A percentile compares a stretch with the other conserved stretches of the same genome.
phyloP scores from a whole-genome alignment of 2,329 filamentous ascomycete genomes.

The Lizonia empirigonia region DNA sequence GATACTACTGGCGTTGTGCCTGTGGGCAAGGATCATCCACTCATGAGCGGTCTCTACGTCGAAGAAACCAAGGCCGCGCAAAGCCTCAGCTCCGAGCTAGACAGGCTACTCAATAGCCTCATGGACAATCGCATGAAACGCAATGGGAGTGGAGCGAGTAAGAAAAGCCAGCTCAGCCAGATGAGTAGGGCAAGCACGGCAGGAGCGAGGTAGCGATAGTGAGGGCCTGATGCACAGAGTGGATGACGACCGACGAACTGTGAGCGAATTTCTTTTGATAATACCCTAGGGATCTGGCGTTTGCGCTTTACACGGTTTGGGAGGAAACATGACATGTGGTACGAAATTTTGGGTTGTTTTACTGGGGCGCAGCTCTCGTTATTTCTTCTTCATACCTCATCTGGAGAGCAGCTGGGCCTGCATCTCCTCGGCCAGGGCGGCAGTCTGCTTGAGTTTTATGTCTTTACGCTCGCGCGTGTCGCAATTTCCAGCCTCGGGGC shows the following conservation, averaged over 20 bases:
- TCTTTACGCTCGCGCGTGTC: too few species aligned
- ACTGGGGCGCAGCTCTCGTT: not conserved
- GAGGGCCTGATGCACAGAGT: not conserved
- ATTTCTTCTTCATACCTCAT: too few species aligned
- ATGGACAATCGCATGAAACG: conserved; percentile 57
- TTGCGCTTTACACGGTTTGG: too few species aligned
- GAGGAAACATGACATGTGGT: conserved; percentile 6
- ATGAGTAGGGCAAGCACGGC: conserved; percentile 3
- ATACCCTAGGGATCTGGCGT: conserved; percentile 15
- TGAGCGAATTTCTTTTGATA: conserved; percentile 1
- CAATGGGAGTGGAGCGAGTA: conserved; percentile 6
- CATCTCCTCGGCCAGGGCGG: conserved; percentile 1
- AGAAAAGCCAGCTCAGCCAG: conserved; percentile 8
- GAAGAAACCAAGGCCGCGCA: conserved; percentile 85
- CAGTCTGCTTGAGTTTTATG: conserved; percentile 1
- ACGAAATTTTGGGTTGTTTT: not conserved
- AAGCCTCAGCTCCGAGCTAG: conserved; percentile 87
- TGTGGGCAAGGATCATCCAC: conserved; percentile 81
- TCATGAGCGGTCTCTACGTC: conserved; percentile 78
- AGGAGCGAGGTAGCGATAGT: not conserved
- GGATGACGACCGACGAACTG: not conserved
- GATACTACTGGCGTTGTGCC: conserved; percentile 85
- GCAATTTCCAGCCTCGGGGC: too few species aligned
- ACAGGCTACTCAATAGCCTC: conserved; percentile 85
- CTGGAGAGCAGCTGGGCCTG: conserved; percentile 2